Evolutionary conservation across 371 early-diverging fungal genomes (phyloP).

Genomic region (Apophysomyces ossiformis): DNA sequence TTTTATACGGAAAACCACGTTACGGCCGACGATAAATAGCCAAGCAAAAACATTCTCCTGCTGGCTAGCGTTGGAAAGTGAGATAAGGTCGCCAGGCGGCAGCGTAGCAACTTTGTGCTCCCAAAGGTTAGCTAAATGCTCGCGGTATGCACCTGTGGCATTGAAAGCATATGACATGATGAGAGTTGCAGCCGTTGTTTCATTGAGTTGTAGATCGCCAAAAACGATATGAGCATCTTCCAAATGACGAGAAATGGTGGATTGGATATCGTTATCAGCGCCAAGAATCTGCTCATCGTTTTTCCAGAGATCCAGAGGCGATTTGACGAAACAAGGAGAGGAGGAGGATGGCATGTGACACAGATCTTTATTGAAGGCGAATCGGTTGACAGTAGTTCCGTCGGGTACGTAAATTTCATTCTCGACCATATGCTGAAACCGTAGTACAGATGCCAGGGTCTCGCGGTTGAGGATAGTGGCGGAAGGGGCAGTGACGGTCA

Average conservation of each 20-base stretch:
- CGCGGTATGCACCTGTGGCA: slow-evolving; percentile 52
- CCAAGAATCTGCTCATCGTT: slow-evolving; percentile 32
- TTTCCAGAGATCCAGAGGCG: slow-evolving; percentile 47
- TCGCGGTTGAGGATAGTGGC: slow-evolving; percentile 38
- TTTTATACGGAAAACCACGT: slow-evolving; percentile 58
- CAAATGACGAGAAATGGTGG: slow-evolving; percentile 39
- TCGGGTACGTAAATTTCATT: slow-evolving; percentile 54
- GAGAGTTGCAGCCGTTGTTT: slow-evolving; percentile 44
- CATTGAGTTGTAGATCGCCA: slow-evolving; percentile 1
- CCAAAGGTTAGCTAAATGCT: slow-evolving; percentile 53
- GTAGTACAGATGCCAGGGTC: slow-evolving; percentile 53
- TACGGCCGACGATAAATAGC: slow-evolving; percentile 52
- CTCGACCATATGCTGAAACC: slow-evolving; percentile 58
- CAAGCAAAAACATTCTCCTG: slow-evolving; percentile 44
- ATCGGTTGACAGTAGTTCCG: slow-evolving; percentile 30
- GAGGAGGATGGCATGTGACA: slow-evolving; percentile 28
- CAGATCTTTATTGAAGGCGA: slow-evolving; percentile 38
- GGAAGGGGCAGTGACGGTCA: slow-evolving; percentile 31
- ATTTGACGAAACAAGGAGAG: slow-evolving; percentile 35
- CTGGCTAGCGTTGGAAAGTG: slow-evolving; percentile 16
- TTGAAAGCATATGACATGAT: slow-evolving; percentile 65
- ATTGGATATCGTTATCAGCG: slow-evolving; percentile 33
- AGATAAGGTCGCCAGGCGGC: slow-evolving; percentile 33
- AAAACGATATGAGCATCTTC: slow-evolving; percentile 29
- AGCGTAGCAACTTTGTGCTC: slow-evolving; percentile 53